phyloP scores from a whole-genome alignment of 2,329 filamentous ascomycete genomes.

The Penicillium corylophilum region DNA sequence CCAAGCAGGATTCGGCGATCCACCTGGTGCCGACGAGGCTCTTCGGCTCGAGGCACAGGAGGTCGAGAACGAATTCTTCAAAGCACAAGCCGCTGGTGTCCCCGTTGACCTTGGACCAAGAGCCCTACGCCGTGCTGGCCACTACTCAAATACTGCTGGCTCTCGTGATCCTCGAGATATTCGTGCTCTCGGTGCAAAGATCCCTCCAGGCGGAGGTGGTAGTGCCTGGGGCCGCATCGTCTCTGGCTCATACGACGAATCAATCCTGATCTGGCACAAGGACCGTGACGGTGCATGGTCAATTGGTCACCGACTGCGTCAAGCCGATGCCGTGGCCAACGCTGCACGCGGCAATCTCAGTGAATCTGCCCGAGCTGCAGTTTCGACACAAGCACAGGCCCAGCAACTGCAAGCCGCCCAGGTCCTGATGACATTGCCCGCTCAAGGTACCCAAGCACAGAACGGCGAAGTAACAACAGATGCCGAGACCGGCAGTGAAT shows the following conservation, averaged over 20 bases:
- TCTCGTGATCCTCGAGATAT: conserved; percentile 74
- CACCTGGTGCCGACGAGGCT: conserved; percentile 74
- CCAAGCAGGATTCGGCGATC: conserved; percentile 89
- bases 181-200: conserved; percentile 72
- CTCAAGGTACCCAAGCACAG: not conserved
- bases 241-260: conserved; percentile 94
- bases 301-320: conserved; percentile 69
- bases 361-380: conserved; percentile 15
- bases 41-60: conserved; percentile 70
- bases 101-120: conserved; percentile 35
- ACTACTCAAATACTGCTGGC: conserved; percentile 62
- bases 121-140: conserved; percentile 53
- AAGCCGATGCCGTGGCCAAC: conserved; percentile 52
- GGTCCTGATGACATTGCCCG: not conserved
- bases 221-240: conserved; percentile 92
- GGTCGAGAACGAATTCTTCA: conserved; percentile 72
- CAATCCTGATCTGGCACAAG: conserved; percentile 90
- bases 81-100: conserved; percentile 51
- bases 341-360: conserved; percentile 27
- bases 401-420: conserved; percentile 22
- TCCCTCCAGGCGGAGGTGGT: conserved; percentile 87
- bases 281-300: conserved; percentile 84
- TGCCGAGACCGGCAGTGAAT: not conserved
- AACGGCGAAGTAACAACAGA: not conserved
- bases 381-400: conserved; percentile 24